Conservation (phyloP, 1,139 yeast species). For the Candida gigantensis region DNA sequence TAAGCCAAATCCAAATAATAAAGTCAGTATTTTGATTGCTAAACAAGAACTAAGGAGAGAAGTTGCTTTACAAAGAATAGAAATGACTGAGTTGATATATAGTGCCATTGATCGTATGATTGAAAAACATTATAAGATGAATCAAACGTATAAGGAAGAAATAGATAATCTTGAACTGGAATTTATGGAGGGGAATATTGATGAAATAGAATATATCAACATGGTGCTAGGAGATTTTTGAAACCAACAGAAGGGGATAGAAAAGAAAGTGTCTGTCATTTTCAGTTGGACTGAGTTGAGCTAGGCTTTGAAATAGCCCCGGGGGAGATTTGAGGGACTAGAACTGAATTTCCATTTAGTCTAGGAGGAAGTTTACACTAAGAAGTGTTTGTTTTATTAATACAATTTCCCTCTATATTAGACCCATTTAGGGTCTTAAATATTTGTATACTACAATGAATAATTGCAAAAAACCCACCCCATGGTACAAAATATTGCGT, state of each 20-base stretch:
- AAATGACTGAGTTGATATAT: neutral
- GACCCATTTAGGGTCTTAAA: no score
- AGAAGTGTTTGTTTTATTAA: no score
- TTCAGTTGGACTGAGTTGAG: no score
- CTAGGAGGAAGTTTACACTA: no score
- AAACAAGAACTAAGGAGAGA: constrained; percentile 3
- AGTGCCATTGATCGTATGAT: neutral
- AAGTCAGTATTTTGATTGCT: neutral
- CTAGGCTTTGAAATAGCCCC: no score
- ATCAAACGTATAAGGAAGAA: neutral
- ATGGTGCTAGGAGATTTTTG: constrained; percentile 1
- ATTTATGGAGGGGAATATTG: constrained; percentile 3
- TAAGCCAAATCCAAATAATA: neutral
- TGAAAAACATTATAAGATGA: neutral
- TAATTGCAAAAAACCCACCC: no score
- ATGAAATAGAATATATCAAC: constrained; percentile 1
- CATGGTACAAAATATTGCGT: no score
- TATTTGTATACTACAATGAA: no score
- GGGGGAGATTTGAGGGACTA: no score
- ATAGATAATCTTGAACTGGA: neutral
- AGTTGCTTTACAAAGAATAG: neutral
- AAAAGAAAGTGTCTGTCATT: no score
- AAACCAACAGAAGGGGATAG: neutral
- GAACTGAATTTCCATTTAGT: no score
- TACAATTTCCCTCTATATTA: no score